A percentile compares a stretch with the other conserved stretches of the same genome.
Evolutionary conservation across 192 early-diverging fungal genomes (phyloP).

Genomic region (Entomortierella chlamydospora): DNA sequence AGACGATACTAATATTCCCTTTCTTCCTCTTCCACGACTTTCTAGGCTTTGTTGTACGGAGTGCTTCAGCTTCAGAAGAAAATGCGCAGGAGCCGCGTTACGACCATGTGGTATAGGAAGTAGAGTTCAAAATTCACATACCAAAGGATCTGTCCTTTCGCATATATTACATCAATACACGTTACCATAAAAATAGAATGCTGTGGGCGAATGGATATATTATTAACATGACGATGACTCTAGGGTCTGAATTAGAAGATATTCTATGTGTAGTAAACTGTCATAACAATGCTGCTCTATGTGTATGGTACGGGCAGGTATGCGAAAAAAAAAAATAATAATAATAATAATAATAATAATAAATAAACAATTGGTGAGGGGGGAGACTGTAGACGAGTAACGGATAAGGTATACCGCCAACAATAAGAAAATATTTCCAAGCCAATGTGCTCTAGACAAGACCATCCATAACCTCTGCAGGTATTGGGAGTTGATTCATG

Average conservation of each 20-base stretch:
- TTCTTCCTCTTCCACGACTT: not conserved
- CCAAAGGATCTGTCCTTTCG: not conserved
- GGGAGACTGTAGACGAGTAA: not conserved
- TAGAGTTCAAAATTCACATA: slow-evolving; percentile 38
- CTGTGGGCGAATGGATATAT: not conserved
- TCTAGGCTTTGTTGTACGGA: slow-evolving; percentile 88
- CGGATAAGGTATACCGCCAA: too few relatives aligned
- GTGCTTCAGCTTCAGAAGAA: slow-evolving; percentile 99
- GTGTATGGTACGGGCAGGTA: not conserved
- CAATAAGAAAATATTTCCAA: not conserved
- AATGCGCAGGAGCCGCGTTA: slow-evolving; percentile 85
- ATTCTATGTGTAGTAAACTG: not conserved
- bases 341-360: too few relatives aligned
- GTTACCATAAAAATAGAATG: not conserved
- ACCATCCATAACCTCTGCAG: slow-evolving; percentile 2
- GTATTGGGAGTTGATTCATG: not conserved
- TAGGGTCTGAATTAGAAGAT: not conserved
- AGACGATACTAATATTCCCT: not conserved
- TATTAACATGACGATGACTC: not conserved
- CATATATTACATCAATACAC: not conserved
- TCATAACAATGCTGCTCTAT: not conserved
- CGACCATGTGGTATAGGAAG: slow-evolving; percentile 85
- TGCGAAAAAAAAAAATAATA: too few relatives aligned
- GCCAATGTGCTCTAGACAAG: not conserved
- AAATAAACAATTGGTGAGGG: not conserved